Base-by-base conservation (phyloP, 352 stramenopile genomes). In the Globisporangium spinosum region DNA sequence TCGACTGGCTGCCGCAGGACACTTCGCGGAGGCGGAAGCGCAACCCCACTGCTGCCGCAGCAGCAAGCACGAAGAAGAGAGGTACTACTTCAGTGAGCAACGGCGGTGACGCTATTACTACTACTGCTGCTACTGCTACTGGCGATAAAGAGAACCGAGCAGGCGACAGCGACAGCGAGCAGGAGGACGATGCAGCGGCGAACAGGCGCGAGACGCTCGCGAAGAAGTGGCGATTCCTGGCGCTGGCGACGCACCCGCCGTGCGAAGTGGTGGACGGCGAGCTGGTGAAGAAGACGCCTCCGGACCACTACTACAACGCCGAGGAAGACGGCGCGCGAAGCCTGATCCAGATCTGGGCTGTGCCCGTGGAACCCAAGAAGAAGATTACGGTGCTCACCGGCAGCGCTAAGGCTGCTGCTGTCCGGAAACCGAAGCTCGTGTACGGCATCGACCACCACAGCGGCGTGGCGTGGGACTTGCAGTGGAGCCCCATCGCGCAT, bases 311-410 rank as follows among this genome's bases (percentile, higher is more conserved):
- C 70, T 94, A 90, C 64, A 83, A 88, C 51, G 68, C 73, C 2
- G 75, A 89, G 53, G 74, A 69, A 43, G 22, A 6, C 12, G 29
- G 34, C 27, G 73, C 67, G 8, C 84, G 73, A 7, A 80, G 77
- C 64, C 75, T 94, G 38, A 77, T 94, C 22, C 86, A 94, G 72
- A 90, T 94, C 62, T 94, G 86, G 86, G 84, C 83, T 2, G 67
- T 94, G 10, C 85, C 85, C 4, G 76, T 87, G 53, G 70, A 68
- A 60, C 43, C 29, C 35, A 49, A 53, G 27, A 60, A 35, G 40
- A 43, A 56, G 38, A 59, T 27, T 0, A 38, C 32, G 8, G 51
- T 34, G 60, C 56, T 23, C 9, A 15, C 65, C 1, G 38, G 0
- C 4, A 25, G n/a, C 15, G 10, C 40, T 6, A n/a, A 6, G 13